Evolutionary conservation across 2,329 filamentous ascomycete species (phyloP).

Genomic region (Fusarium sulawesiense): DNA sequence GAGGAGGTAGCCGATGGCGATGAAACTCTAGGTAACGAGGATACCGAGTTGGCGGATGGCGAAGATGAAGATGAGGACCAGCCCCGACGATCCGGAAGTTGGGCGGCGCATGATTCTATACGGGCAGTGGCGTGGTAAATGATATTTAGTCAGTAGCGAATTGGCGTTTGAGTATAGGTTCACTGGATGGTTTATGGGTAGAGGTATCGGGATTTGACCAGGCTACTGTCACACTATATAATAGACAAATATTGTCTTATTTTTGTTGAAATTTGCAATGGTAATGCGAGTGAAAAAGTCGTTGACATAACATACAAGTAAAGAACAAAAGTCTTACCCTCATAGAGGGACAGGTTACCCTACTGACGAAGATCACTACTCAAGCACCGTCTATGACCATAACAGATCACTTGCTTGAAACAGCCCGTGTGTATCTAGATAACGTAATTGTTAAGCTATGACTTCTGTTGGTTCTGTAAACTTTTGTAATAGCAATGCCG

Average conservation of each 20-base stretch:
- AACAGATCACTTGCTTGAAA: too few relatives aligned
- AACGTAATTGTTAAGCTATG: too few relatives aligned
- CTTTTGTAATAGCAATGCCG: too few relatives aligned
- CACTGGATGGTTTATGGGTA: slow-evolving; percentile 1
- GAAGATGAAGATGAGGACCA: slow-evolving; percentile 27
- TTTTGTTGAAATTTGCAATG: neutral
- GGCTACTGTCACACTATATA: neutral
- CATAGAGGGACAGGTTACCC: slow-evolving; percentile 16
- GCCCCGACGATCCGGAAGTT: slow-evolving; percentile 10
- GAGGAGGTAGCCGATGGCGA: slow-evolving; percentile 37
- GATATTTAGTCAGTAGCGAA: slow-evolving; percentile 10
- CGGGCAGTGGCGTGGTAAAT: slow-evolving; percentile 11
- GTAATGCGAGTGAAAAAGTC: neutral
- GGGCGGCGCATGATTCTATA: slow-evolving; percentile 19
- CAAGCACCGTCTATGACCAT: slow-evolving; percentile 27
- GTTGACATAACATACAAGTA: neutral
- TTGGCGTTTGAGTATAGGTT: slow-evolving; percentile 19
- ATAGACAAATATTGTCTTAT: neutral
- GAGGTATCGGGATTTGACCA: neutral
- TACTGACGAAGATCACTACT: neutral
- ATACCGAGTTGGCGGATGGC: slow-evolving; percentile 30
- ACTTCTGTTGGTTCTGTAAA: too few relatives aligned
- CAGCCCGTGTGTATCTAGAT: too few relatives aligned
- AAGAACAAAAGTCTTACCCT: neutral
- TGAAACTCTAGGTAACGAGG: slow-evolving; percentile 31